Evolutionary conservation across 106 monocot species (phyloP).

Genomic region (Hemerocallis citrina): DNA sequence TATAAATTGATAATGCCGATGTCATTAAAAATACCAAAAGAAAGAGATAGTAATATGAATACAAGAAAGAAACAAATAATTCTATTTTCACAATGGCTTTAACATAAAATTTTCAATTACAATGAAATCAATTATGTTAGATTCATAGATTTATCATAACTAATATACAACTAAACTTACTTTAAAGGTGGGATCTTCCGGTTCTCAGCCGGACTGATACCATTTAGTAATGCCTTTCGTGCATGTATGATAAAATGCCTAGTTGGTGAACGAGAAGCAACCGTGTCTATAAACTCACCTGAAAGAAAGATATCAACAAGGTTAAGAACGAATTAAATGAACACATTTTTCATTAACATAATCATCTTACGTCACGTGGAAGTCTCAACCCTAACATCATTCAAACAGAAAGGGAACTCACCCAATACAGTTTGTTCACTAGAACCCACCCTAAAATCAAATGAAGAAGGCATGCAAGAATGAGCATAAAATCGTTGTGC

Average conservation of each 20-base stretch:
- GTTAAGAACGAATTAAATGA: background rate
- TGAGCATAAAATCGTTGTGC: too few relatives aligned
- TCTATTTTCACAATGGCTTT: background rate
- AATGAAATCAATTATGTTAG: too few relatives aligned
- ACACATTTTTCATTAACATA: background rate
- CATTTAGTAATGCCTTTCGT: conserved; percentile 92
- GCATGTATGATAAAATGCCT: conserved; percentile 98
- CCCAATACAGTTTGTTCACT: too few relatives aligned
- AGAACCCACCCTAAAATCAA: too few relatives aligned
- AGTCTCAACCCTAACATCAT: too few relatives aligned
- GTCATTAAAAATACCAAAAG: background rate
- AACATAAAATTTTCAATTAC: background rate
- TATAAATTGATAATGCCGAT: background rate
- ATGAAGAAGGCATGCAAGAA: too few relatives aligned
- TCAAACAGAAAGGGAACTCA: too few relatives aligned
- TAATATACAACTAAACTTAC: conserved; percentile 35
- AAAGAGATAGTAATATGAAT: background rate
- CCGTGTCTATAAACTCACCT: conserved; percentile 79
- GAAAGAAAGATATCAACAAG: background rate
- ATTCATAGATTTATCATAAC: background rate
- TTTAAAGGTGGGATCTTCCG: conserved; percentile 86
- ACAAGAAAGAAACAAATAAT: conserved; percentile 1
- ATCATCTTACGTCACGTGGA: background rate
- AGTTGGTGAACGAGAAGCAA: conserved; percentile 71
- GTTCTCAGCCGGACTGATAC: conserved; percentile 83